Conservation (phyloP, 805 yeast species). For the Lipomyces sp. region DNA sequence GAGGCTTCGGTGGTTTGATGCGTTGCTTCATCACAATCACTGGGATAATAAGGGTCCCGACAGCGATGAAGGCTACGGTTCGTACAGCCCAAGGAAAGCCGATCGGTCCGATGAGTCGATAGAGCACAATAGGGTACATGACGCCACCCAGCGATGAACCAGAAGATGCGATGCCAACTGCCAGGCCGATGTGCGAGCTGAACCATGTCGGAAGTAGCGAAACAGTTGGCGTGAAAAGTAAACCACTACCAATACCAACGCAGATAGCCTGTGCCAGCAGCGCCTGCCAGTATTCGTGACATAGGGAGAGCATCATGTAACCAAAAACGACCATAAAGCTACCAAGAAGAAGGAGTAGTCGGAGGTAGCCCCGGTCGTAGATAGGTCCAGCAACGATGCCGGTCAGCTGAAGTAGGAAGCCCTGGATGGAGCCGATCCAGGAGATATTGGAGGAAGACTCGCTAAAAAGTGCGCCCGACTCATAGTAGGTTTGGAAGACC, state of each 20-base stretch:
- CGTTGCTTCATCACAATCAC: conserved; percentile 40
- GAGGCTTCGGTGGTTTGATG: conserved; percentile 23
- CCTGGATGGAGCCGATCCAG: conserved; percentile 35
- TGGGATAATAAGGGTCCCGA: conserved; percentile 41
- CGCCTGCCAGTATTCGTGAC: conserved; percentile 55
- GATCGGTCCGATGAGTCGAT: conserved; percentile 45
- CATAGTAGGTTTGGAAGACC: conserved; percentile 29
- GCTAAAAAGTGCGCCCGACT: conserved; percentile 25
- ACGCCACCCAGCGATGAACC: conserved; percentile 63
- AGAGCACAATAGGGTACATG: conserved; percentile 54
- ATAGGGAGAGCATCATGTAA: conserved; percentile 41
- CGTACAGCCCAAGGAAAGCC: conserved; percentile 55
- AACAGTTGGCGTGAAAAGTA: conserved; percentile 53
- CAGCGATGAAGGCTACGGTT: conserved; percentile 53
- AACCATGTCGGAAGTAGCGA: conserved; percentile 56
- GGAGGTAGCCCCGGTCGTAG: conserved; percentile 1
- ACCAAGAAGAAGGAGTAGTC: conserved; percentile 34
- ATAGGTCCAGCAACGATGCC: conserved; percentile 18
- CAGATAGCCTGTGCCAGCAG: conserved; percentile 59
- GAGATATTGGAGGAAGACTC: conserved; percentile 27
- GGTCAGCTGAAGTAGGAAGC: conserved; percentile 13
- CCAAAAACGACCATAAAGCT: conserved; percentile 36
- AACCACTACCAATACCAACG: conserved; percentile 52
- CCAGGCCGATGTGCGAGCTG: conserved; percentile 50
- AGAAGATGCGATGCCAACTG: conserved; percentile 53